phyloP scores from a whole-genome alignment of 371 early-diverging fungal genomes.

The Basidiobolus meristosporus region DNA sequence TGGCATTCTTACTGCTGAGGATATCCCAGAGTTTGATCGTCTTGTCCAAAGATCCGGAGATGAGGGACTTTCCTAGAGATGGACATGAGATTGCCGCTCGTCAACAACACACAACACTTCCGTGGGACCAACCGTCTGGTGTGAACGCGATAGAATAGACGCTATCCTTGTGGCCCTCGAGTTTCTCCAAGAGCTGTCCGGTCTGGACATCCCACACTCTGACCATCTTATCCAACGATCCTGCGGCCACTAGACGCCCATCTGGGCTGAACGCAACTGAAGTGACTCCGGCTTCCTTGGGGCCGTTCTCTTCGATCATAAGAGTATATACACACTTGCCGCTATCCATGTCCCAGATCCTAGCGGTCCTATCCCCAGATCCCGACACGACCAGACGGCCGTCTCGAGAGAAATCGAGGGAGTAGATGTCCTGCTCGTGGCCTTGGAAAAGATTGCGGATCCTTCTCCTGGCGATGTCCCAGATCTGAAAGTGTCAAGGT shows the following conservation, averaged over 20 bases:
- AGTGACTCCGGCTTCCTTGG: conserved; percentile 88
- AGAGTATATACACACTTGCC: conserved; percentile 52
- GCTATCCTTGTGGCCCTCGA: conserved; percentile 92
- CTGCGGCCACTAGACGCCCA: conserved; percentile 62
- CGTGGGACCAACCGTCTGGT: conserved; percentile 54
- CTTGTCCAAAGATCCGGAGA: conserved; percentile 90
- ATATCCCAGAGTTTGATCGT: conserved; percentile 89
- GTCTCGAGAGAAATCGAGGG: conserved; percentile 86
- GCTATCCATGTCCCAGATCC: conserved; percentile 72
- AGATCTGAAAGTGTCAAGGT: too few species aligned
- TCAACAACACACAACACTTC: too few species aligned
- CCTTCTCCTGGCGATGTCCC: conserved; percentile 52
- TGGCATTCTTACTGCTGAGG: conserved; percentile 8
- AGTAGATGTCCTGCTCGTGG: conserved; percentile 94
- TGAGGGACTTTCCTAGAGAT: conserved; percentile 31
- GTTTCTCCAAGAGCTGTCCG: conserved; percentile 60
- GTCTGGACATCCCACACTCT: conserved; percentile 81
- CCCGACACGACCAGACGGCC: conserved; percentile 85
- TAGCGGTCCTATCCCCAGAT: conserved; percentile 82
- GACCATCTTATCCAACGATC: conserved; percentile 85
- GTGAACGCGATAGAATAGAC: conserved; percentile 94
- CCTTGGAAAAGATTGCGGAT: conserved; percentile 57
- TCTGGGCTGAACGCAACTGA: conserved; percentile 82
- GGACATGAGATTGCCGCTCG: background rate
- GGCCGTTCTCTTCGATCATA: conserved; percentile 55